Evolutionary conservation across 1,284 basidiomycete genomes (phyloP).

Genomic region (Polyporus tsugae): DNA sequence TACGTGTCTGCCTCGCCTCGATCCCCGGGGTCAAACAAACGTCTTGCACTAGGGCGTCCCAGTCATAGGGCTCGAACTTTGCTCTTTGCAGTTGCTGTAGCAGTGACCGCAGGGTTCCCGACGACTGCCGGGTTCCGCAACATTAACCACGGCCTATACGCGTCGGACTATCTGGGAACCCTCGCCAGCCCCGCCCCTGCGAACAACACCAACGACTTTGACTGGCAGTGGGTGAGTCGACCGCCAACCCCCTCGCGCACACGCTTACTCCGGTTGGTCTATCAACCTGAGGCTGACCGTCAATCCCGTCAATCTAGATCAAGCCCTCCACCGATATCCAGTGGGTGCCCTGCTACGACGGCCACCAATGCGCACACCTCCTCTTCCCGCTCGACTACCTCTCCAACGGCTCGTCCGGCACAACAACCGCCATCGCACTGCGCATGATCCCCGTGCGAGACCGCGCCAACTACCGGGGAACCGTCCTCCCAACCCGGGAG

Average conservation of each 20-base stretch:
- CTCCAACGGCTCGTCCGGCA: conserved; percentile 20
- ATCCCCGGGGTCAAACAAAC: neutral
- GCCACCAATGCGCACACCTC: conserved; percentile 36
- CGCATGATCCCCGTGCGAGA: conserved; percentile 40
- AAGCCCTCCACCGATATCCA: conserved; percentile 27
- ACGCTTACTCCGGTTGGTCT: neutral
- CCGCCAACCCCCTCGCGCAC: neutral
- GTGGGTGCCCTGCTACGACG: conserved; percentile 36
- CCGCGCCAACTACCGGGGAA: conserved; percentile 48
- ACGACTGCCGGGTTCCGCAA: neutral
- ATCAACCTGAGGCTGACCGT: neutral
- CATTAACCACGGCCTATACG: neutral
- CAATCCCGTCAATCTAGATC: conserved; percentile 14
- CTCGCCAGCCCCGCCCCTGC: neutral
- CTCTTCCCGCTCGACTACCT: conserved; percentile 49
- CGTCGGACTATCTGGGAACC: neutral
- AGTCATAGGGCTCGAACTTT: neutral
- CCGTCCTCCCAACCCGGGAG: conserved; percentile 62
- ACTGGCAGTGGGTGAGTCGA: neutral
- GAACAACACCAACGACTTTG: neutral
- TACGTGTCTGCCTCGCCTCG: neutral
- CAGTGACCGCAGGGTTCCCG: neutral
- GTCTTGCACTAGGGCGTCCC: neutral
- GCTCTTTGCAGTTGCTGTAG: neutral
- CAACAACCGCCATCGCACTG: conserved; percentile 47